phyloP scores from a whole-genome alignment of 1,284 basidiomycete species.

The Anthracocystis walkeri region DNA sequence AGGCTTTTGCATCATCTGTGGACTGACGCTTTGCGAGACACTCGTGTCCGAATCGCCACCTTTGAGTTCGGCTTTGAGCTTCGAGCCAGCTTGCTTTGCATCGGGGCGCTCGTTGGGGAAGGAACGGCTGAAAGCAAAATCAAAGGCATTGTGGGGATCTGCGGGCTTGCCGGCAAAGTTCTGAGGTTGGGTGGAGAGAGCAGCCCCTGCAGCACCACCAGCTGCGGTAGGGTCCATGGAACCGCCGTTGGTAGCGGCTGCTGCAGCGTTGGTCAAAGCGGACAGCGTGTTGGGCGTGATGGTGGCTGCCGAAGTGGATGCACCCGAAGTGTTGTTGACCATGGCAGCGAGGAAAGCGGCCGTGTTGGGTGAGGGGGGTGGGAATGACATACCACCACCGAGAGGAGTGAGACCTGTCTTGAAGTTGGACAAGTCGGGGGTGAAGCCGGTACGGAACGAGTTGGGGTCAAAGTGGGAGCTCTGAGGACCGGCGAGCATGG shows the following conservation, averaged over 20 bases:
- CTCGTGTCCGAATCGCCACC: conserved; percentile 19
- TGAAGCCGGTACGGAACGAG: conserved; percentile 79
- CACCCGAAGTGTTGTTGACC: conserved; percentile 74
- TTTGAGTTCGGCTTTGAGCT: conserved; percentile 43
- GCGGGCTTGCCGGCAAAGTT: conserved; percentile 40
- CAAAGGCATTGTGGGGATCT: conserved; percentile 51
- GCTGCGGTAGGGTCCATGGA: conserved; percentile 30
- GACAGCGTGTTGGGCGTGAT: conserved; percentile 86
- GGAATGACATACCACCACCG: conserved; percentile 74
- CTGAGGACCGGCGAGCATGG: conserved; percentile 90
- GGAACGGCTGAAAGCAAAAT: conserved; percentile 55
- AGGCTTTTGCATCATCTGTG: conserved; percentile 48
- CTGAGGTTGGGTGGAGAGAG: conserved; percentile 44
- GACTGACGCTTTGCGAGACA: conserved; percentile 41
- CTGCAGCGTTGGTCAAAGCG: conserved; percentile 43
- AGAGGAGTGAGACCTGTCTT: conserved; percentile 73
- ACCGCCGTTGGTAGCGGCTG: conserved; percentile 13
- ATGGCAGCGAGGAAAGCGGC: conserved; percentile 94
- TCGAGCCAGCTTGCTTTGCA: conserved; percentile 27
- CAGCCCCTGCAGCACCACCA: conserved; percentile 7
- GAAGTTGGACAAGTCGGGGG: conserved; percentile 74
- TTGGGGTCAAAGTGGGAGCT: conserved; percentile 77
- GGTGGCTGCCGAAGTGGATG: conserved; percentile 54
- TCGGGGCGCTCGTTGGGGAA: conserved; percentile 28
- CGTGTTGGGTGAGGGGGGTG: conserved; percentile 87